Base-by-base conservation (phyloP, 352 stramenopile species). In the Globisporangium sylvaticum region DNA sequence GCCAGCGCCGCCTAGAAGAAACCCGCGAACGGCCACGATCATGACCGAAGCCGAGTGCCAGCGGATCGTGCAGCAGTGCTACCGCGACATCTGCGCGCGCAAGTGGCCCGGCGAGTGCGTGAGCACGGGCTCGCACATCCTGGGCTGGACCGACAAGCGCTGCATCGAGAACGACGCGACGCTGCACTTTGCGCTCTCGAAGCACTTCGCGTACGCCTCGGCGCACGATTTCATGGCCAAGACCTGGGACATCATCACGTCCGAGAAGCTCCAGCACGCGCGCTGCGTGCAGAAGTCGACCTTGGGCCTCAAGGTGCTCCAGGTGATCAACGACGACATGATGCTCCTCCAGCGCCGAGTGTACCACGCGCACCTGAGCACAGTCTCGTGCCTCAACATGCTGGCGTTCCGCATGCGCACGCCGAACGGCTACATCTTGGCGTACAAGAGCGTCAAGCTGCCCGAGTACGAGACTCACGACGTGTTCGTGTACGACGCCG, bases 221-320 rank as follows among this genome's bases (percentile, higher is more conserved):
- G 55, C 59, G 9, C 72, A 75, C 34, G 64, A 59, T 25, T 68
- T 84, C 39, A 82, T 84, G 77, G 58, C 72, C n/a, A 78, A 76
- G 58, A 80, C 77, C 55, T 84, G 77, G 77, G 68, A 77, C 32
- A 82, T 84, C 25, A 67, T 82, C 48, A 84, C 77, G 18, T 79
- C 70, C 5, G 73, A 61, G 10, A 46, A 61, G n/a, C n/a, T 74
- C 52, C 55, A 81, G 54, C 75, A 84, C 50, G 77, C 76, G 75
- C 73, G 70, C 42, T 79, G 73, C 55, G 76, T 84, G 46, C 77
- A 84, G 58, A 77, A 80, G 62, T 74, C 77, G 22, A 84, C 77
- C 5, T 57, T 84, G 15, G 73, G 77, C 44, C 56, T 82, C 22
- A 79, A 82, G 59, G 64, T 80, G 27, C 61, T 84, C 44, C 77